Evolutionary conservation across 164 flowering plant species (phyloP).

Genomic region (Berberis vulgaris): DNA sequence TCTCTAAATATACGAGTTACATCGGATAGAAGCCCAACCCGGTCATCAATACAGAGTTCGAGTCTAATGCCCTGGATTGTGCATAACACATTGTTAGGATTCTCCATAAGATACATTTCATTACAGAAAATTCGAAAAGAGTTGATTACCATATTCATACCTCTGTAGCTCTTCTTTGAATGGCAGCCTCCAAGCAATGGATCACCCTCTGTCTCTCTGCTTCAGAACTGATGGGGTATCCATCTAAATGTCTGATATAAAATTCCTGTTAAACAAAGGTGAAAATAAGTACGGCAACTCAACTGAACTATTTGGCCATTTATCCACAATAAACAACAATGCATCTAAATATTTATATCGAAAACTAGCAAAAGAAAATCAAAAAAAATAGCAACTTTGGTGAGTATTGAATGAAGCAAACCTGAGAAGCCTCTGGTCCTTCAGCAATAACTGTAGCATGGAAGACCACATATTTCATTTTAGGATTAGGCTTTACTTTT

Average conservation of each 20-base stretch:
- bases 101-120: not conserved
- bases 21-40: slow-evolving; percentile 2
- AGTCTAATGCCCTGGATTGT: slow-evolving; percentile 2
- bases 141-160: not conserved
- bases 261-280: slow-evolving; percentile 1
- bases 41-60: slow-evolving; percentile 2
- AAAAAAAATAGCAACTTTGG: not conserved
- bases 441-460: slow-evolving; percentile 62
- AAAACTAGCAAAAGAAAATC: too few species aligned
- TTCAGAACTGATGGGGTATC: slow-evolving; percentile 3
- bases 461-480: slow-evolving; percentile 78
- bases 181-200: slow-evolving; percentile 1
- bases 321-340: too few species aligned
- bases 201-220: slow-evolving; percentile 3
- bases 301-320: too few species aligned
- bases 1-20: slow-evolving; percentile 5
- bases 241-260: slow-evolving; percentile 3
- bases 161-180: slow-evolving; percentile 2
- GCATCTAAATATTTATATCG: too few species aligned
- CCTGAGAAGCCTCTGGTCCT: slow-evolving; percentile 41
- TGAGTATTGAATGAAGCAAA: not conserved
- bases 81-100: not conserved
- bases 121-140: not conserved
- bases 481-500: too few species aligned
- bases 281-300: not conserved